phyloP scores from a whole-genome alignment of 2,329 filamentous ascomycete species.

The Penicillium sp. region DNA sequence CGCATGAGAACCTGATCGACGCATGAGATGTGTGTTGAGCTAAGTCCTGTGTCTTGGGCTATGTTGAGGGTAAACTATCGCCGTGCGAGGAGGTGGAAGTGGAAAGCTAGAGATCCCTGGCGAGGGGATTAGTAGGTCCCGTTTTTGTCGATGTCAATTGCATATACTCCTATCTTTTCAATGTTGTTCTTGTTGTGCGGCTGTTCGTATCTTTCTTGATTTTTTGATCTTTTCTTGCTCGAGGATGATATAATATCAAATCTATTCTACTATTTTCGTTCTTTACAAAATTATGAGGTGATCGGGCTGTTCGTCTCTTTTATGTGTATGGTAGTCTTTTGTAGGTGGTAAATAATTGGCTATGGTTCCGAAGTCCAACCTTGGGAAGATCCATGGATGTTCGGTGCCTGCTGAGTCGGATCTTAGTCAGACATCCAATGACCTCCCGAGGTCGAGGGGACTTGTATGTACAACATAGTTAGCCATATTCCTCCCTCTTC shows the following conservation, averaged over 20 bases:
- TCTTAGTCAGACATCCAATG: too few species aligned
- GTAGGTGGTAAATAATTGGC: not conserved
- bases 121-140: conserved; percentile 5
- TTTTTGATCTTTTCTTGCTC: not conserved
- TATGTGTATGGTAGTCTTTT: not conserved
- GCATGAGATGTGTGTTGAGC: conserved; percentile 27
- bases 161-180: conserved; percentile 25
- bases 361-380: not conserved
- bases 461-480: too few species aligned
- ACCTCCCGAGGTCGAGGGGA: too few species aligned
- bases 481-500: too few species aligned
- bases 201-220: not conserved
- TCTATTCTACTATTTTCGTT: not conserved
- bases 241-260: conserved; percentile 14
- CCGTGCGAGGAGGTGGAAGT: not conserved
- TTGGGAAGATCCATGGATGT: not conserved
- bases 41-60: not conserved
- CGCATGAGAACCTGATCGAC: conserved; percentile 43
- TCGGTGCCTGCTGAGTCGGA: too few species aligned
- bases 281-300: not conserved
- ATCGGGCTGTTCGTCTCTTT: not conserved
- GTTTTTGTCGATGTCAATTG: conserved; percentile 17
- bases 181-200: conserved; percentile 16
- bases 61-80: not conserved
- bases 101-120: not conserved